Evolutionary conservation across 805 yeast genomes (phyloP).

Genomic region (Wickerhamomyces tratensis): DNA sequence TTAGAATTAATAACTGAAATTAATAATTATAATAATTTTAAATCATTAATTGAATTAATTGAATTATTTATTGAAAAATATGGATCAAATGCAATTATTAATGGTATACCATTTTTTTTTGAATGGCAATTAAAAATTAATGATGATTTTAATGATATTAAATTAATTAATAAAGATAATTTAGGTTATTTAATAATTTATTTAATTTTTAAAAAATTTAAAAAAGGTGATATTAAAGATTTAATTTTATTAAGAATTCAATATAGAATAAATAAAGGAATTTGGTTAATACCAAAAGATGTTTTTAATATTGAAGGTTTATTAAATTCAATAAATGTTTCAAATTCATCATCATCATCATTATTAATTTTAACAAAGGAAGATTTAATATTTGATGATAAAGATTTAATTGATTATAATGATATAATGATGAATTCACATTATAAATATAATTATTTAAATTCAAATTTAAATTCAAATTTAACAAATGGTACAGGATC

Average conservation of each 20-base stretch:
- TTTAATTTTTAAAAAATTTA: conserved; percentile 5
- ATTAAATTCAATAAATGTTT: no score
- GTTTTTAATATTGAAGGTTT: no score
- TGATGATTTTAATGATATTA: neutral
- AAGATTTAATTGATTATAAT: conserved; percentile 1
- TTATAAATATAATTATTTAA: conserved; percentile 9
- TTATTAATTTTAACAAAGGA: conserved; percentile 5
- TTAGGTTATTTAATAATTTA: conserved; percentile 10
- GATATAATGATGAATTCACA: conserved; percentile 13
- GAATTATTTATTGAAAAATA: conserved; percentile 20
- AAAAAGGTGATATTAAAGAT: conserved; percentile 4
- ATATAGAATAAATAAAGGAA: conserved; percentile 7
- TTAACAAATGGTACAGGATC: no score
- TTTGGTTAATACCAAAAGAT: conserved; percentile 9
- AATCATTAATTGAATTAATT: conserved; percentile 4
- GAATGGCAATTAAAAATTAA: conserved; percentile 27
- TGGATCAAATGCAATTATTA: conserved; percentile 38
- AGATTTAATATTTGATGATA: conserved; percentile 1
- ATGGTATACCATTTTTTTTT: conserved; percentile 34
- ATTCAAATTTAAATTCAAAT: no score
- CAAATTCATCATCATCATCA: neutral
- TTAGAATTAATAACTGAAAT: conserved; percentile 5
- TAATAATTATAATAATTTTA: conserved; percentile 1
- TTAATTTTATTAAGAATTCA: conserved; percentile 11
- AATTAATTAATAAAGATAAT: conserved; percentile 10